A percentile compares a stretch with the other conserved stretches of the same genome.
Evolutionary conservation across 257 asterid genomes (phyloP).

Genomic region (Nicotiana noctiflora): DNA sequence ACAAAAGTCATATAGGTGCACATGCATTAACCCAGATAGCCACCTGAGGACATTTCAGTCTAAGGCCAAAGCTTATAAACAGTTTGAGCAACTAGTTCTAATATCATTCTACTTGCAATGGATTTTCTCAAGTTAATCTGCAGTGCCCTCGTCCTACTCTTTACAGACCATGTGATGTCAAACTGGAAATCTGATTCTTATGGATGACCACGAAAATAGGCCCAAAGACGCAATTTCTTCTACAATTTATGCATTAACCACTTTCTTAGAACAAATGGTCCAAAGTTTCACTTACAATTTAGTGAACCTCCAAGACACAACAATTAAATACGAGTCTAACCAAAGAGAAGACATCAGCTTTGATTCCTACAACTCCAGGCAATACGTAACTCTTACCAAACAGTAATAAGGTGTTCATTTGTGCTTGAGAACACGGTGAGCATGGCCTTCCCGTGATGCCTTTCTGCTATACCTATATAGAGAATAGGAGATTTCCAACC

Average conservation of each 20-base stretch:
- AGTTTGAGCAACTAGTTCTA: not conserved
- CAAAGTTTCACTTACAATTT: constrained; percentile 84
- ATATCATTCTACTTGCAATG: not conserved
- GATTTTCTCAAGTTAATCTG: not conserved
- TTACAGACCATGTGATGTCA: constrained; percentile 83
- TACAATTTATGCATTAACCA: constrained; percentile 84
- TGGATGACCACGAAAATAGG: constrained; percentile 67
- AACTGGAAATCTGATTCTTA: constrained; percentile 89
- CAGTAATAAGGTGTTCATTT: constrained; percentile 88
- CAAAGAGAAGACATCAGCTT: constrained; percentile 87
- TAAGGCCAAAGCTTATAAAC: not conserved
- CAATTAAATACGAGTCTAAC: constrained; percentile 80
- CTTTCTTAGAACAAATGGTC: constrained; percentile 88
- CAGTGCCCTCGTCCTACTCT: constrained; percentile 73
- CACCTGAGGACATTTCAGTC: not conserved
- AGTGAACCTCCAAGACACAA: constrained; percentile 81
- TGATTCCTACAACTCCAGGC: constrained; percentile 90
- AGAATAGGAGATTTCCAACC: constrained; percentile 80
- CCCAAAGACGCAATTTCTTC: constrained; percentile 84
- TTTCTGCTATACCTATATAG: constrained; percentile 88
- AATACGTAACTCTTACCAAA: constrained; percentile 78
- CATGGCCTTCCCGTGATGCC: constrained; percentile 91
- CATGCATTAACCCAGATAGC: not conserved
- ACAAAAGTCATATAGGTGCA: not conserved
- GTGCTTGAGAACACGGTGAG: constrained; percentile 83